Evolutionary conservation across 2,329 filamentous ascomycete species (phyloP), one percentile per base, ranked within the genome.

Genomic region (Fusarium devonianum): DNA sequence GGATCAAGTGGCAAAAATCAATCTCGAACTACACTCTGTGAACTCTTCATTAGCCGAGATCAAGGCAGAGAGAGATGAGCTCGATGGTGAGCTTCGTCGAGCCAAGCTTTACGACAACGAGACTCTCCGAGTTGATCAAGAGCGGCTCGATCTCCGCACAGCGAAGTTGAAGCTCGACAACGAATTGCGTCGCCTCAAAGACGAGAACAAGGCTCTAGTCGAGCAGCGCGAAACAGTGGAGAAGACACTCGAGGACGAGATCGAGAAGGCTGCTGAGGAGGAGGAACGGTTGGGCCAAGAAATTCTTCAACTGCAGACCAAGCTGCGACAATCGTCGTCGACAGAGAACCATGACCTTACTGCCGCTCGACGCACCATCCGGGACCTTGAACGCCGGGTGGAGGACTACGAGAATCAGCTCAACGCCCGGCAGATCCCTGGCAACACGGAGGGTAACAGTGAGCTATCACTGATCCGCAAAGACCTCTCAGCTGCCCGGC

Each of bases 131-230:
- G 68, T 88, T 34, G 87, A 90, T 58, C 82, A 86, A 53, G 88
- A 90, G 64, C 85, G 86, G 56, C 73, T 87, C 34, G 85, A 90
- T 43, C 74, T 90, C 17, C 83, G 86, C 13, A 84, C 85, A 19
- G 73, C 82, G n/a, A 88, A 86, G 66, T 73, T 85, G 54, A 87
- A 85, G 63, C 77, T 89, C 13, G 87, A 90, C 56, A 80, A 76
- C 52, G 87, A 90, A 62, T 75, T 88, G 12, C 82, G 84, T 30
- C 78, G 85, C 10, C 73, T 89, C 12, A 82, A 77, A 40, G 84
- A 88, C 7, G 87, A 90, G 65, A 86, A 85, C 61, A 78, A 76
- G 45, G 67, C 75, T 1, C 71, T 89, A 26, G 51, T 75, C 10
- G 79, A 84, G 48, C 79, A 85, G 52, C 83, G 82, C 22, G 74